A percentile compares a stretch with the other conserved stretches of the same genome.
These are phyloP conservation scores for Candida sphagnicola DNA, from an alignment of 805 yeast species.

Conservation along the genomic window DNA sequence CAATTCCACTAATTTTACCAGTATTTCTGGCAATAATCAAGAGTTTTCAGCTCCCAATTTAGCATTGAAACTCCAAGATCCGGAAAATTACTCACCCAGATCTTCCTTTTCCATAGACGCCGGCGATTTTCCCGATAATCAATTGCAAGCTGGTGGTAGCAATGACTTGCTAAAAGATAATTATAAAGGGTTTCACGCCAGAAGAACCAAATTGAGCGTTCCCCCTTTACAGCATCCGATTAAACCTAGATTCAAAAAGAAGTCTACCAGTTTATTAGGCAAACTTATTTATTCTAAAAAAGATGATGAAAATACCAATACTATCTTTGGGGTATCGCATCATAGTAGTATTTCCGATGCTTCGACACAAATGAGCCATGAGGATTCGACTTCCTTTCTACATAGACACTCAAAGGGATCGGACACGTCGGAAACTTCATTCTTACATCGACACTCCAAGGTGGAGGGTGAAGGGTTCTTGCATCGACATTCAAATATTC, in stretches of 20 bases:
- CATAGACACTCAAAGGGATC: neutral
- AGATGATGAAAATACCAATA: constrained; percentile 22
- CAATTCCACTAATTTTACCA: neutral
- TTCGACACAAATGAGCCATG: neutral
- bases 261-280: constrained; percentile 33
- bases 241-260: constrained; percentile 42
- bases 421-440: neutral
- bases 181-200: constrained; percentile 41
- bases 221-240: constrained; percentile 50
- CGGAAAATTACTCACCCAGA: constrained; percentile 1
- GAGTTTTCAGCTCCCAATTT: neutral
- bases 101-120: neutral
- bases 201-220: constrained; percentile 26
- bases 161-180: constrained; percentile 13
- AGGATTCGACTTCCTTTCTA: neutral
- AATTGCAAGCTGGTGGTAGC: neutral
- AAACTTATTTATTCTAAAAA: constrained; percentile 34
- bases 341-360: neutral
- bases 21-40: neutral
- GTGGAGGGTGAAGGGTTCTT: neutral
- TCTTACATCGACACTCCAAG: constrained; percentile 2
- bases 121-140: neutral
- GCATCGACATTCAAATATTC: neutral
- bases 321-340: neutral
- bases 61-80: neutral